Percentiles rank a stretch among this genome's conserved stretches.
These are phyloP conservation scores for Lanmaoa pseudosensibilis DNA, from an alignment of 768 basidiomycete genomes.

Conservation along the genomic window DNA sequence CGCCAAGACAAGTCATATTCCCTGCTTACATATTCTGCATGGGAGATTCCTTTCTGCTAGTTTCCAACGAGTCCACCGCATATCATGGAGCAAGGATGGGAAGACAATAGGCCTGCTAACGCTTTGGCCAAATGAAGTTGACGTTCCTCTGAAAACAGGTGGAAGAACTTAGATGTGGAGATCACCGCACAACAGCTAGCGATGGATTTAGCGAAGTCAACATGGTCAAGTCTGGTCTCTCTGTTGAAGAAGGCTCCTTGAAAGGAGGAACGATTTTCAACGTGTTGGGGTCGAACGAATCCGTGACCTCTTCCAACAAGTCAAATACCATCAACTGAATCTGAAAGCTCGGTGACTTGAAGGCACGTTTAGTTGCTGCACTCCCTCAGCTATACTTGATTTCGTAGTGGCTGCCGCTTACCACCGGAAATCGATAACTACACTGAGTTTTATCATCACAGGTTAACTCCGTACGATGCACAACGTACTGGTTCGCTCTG, in stretches of 20 bases:
- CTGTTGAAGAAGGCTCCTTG: conserved; percentile 22
- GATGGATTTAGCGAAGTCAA: conserved; percentile 48
- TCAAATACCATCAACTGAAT: too few relatives aligned
- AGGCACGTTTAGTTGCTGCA: not conserved
- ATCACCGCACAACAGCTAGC: conserved; percentile 51
- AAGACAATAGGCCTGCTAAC: conserved; percentile 31
- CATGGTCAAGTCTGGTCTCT: conserved; percentile 29
- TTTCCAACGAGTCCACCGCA: conserved; percentile 29
- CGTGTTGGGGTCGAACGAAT: conserved; percentile 48
- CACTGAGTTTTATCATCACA: not conserved
- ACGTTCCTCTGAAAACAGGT: conserved; percentile 32
- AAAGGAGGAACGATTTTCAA: conserved; percentile 38
- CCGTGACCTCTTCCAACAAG: conserved; percentile 6
- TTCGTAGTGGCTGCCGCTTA: not conserved
- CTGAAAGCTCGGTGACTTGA: too few relatives aligned
- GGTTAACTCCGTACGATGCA: not conserved
- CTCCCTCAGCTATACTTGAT: not conserved
- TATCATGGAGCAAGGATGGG: conserved; percentile 31
- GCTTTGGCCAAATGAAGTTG: conserved; percentile 30
- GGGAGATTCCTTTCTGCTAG: not conserved
- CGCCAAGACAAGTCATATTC: conserved; percentile 29
- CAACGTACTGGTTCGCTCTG: not conserved
- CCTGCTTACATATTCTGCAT: not conserved
- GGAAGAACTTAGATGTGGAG: conserved; percentile 50
- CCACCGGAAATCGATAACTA: not conserved